Conservation (phyloP, 139 green algal genomes). For the Closterium sp. region DNA sequence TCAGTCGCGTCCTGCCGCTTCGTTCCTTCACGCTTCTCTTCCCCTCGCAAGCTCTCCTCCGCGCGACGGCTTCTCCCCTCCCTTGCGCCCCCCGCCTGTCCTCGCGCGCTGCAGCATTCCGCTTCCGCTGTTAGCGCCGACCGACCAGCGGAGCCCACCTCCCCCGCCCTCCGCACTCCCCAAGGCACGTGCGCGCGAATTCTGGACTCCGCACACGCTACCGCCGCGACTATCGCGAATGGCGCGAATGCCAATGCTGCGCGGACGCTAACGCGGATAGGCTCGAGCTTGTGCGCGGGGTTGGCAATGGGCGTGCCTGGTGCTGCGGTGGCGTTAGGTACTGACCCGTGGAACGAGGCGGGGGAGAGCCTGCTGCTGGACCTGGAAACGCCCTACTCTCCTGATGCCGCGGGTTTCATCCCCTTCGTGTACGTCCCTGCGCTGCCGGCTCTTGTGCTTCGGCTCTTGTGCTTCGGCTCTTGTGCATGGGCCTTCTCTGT, state of each 20-base stretch:
- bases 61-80: neutral
- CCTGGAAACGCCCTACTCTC: neutral
- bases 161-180: neutral
- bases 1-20: neutral
- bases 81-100: neutral
- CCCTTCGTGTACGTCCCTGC: neutral
- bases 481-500: too few relatives aligned
- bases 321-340: neutral
- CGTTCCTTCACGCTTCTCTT: neutral
- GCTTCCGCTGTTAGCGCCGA: neutral
- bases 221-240: neutral
- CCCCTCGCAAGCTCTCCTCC: neutral
- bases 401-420: neutral
- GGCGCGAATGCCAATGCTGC: neutral
- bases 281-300: neutral
- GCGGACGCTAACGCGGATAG: neutral
- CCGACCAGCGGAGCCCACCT: neutral
- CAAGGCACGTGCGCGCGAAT: neutral
- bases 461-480: too few relatives aligned
- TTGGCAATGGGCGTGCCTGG: neutral
- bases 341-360: neutral
- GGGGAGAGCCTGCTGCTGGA: too few relatives aligned
- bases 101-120: neutral
- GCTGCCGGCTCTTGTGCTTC: too few relatives aligned
- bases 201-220: neutral